Conservation (phyloP, 2,329 filamentous ascomycete species). For the Fusarium guadeloupense region DNA sequence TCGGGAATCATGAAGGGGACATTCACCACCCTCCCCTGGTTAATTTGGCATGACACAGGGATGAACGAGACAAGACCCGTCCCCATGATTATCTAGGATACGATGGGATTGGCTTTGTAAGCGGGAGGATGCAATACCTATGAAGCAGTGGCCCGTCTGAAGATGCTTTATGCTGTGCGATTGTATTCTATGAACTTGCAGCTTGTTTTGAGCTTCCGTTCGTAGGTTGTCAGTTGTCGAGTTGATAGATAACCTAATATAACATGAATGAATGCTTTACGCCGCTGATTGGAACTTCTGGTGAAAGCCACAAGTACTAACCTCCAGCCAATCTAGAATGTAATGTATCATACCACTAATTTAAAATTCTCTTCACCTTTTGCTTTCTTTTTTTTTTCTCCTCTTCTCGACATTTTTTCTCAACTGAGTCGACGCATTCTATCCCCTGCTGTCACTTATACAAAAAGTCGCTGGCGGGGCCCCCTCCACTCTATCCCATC, state of each 20-base stretch:
- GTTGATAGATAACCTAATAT: neutral
- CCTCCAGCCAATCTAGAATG: neutral
- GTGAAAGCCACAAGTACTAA: slow-evolving; percentile 3
- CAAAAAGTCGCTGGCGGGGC: slow-evolving; percentile 23
- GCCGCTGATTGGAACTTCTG: slow-evolving; percentile 20
- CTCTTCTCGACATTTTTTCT: neutral
- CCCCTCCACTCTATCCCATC: slow-evolving; percentile 20
- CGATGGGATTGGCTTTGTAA: slow-evolving; percentile 27
- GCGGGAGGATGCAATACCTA: slow-evolving; percentile 2
- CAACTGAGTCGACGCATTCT: too few species aligned
- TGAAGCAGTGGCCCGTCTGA: slow-evolving; percentile 5
- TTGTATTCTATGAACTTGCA: too few species aligned
- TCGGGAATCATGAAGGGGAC: neutral
- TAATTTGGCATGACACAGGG: slow-evolving; percentile 30
- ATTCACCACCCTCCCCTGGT: slow-evolving; percentile 30
- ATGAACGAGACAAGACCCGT: slow-evolving; percentile 25
- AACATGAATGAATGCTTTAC: slow-evolving; percentile 15
- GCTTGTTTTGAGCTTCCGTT: too few species aligned
- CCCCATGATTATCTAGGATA: slow-evolving; percentile 17
- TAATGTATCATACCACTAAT: too few species aligned
- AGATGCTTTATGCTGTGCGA: too few species aligned
- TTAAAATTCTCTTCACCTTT: neutral
- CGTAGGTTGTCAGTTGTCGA: neutral
- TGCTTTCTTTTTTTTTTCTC: neutral
- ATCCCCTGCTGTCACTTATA: slow-evolving; percentile 8